Evolutionary conservation across 2,329 filamentous ascomycete genomes (phyloP), one percentile per base, ranked within the genome.

Genomic region (Dothistroma pini): DNA sequence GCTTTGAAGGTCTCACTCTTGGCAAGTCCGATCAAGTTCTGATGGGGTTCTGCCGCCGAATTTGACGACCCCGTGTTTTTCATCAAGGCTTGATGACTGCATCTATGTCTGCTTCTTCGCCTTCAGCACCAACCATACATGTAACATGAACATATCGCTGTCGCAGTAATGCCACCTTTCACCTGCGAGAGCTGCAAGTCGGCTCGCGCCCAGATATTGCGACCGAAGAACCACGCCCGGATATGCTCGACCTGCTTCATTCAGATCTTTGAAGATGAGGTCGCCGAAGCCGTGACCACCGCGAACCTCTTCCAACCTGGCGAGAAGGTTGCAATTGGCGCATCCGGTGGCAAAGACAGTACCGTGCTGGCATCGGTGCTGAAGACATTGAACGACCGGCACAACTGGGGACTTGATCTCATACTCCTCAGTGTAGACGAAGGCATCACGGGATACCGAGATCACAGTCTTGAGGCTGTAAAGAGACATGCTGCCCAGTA

Each of bases 291-390:
- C 4, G 96, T 99, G 70, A 87, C 83, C 29, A 86, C 88, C 1
- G 91, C 89, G 19, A 79, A 83, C n/a, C 84, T 99, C 16, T 99
- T 99, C 76, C 80, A 81, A 50, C 86, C 83, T 1, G 93, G 93
- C 61, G 95, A 99, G 75, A 86, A 84, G 63, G 85, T 99, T 44
- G 96, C 95, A 8, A 97, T 99, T 71, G 96, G 95, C 49, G 95
- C 96, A 54, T 97, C 93, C 1, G 95, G 95, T 58, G 95, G 95
- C 69, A 99, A 99, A 78, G 95, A 99, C 76, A 97, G 92, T 56
- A 99, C 95, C 0, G 95, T 99, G 0, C 83, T 99, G 11, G 95
- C 95, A 4, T 96, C 92, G 0, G 93, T 99, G 0, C 83, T 99
- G 56, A 97, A 97, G 75, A 96, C 92, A 0, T 81, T 99, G 2